Evolutionary conservation across 73 alveolate genomes (phyloP), one percentile per base, ranked within the genome.

Genomic region (Halteria grandinella): DNA sequence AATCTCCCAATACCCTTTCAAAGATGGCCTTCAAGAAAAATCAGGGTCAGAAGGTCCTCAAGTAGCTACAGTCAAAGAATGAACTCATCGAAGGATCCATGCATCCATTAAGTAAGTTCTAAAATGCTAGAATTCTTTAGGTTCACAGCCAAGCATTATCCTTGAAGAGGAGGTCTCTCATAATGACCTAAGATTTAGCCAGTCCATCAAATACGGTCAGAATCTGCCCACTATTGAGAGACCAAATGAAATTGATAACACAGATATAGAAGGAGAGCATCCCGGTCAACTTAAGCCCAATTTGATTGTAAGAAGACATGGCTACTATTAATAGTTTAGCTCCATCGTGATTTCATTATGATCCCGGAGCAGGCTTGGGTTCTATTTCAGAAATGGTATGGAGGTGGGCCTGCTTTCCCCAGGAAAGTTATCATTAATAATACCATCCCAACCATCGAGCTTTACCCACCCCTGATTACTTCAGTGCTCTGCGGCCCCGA

Each of bases 351-450:
- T 62, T 88, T 85, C 72, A 60, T 92, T 5, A 52, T 85, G 41
- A 36, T 92, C 10, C 95, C 95, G 5, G 87, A 89, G 48, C 78
- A 49, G 21, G 95, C 95, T 0, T 92, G 98, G 98, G 63, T 78
- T 21, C 36, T 44, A 18, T 59, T 92, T 10, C 50, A 75, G 17
- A 32, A 51, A 36, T 92, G 98, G 96, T 92, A 92, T 63, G 95
- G 95, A 45, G 95, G 96, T 24, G 93, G 92, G 0, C 92, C 95
- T 40, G 78, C 88, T 21, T 85, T 89, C 60, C 93, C 90, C 8
- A 49, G 98, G 70, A 86, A 88, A 53, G 86, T 85, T 17, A 51
- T 86, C 44, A 74, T 57, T 14, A 93, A 87, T 21, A 75, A 62
- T 23, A 54, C 31, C 57, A 51, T 40, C 15, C 84, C 89, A 28